These are phyloP conservation scores for Ustilago sp. DNA, from an alignment of 1,284 basidiomycete genomes.

Conservation along the genomic window DNA sequence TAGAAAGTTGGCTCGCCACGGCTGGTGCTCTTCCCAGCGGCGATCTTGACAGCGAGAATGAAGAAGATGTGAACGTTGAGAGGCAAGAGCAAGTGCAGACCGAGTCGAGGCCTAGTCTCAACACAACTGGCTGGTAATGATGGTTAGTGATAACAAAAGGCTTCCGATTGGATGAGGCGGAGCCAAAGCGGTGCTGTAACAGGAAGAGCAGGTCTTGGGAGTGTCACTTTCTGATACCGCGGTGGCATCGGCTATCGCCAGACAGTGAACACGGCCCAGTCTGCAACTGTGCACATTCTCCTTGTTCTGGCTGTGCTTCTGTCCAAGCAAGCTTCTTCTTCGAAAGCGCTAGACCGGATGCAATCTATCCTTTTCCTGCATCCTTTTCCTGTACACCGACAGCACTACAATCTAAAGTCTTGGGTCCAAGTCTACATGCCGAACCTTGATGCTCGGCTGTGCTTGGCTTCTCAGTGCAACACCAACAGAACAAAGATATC, in stretches of 20 bases:
- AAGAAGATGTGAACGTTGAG: not conserved
- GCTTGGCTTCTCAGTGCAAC: not conserved
- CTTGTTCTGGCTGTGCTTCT: conserved; percentile 2
- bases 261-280: conserved; percentile 3
- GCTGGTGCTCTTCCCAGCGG: not conserved
- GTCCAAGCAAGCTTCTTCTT: not conserved
- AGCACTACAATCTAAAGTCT: not conserved
- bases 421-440: conserved; percentile 6
- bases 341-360: no score
- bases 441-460: conserved; percentile 17
- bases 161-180: conserved; percentile 1
- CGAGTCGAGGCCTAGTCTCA: not conserved
- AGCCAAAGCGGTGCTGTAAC: conserved; percentile 7
- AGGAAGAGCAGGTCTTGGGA: not conserved
- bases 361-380: no score
- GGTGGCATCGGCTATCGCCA: conserved; percentile 1
- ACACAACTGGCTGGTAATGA: no score
- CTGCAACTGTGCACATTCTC: conserved; percentile 6
- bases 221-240: conserved; percentile 1
- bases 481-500: not conserved
- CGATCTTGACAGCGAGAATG: not conserved
- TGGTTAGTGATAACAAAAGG: not conserved
- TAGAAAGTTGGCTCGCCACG: not conserved
- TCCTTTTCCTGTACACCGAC: not conserved
- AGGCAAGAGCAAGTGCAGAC: not conserved